Percentiles rank a stretch among this genome's conserved stretches.
Conservation (phyloP, 169 alveolate species). For the Toxoplasma gondii region DNA sequence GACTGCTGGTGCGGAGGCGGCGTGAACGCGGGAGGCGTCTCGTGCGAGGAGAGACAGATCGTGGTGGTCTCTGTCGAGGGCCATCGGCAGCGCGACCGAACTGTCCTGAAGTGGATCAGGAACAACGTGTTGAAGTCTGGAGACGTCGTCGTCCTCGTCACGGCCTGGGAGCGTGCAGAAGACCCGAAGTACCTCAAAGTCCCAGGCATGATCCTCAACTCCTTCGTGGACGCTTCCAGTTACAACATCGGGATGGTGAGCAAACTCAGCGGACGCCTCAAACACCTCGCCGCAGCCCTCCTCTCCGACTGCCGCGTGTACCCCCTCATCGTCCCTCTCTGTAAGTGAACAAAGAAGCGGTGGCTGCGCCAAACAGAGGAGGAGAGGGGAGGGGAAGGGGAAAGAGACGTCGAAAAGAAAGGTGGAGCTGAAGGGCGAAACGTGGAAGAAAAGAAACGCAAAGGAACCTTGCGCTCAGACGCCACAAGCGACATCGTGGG, state of each 20-base stretch:
- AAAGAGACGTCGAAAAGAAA: too few relatives aligned
- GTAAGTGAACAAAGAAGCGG: background rate
- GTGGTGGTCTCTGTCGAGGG: conserved; percentile 11
- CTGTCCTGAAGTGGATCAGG: conserved; percentile 39
- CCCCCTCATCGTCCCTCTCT: conserved; percentile 9
- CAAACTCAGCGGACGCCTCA: background rate
- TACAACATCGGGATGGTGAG: background rate
- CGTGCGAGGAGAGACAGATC: background rate
- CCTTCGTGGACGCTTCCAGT: background rate
- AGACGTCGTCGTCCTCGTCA: conserved; percentile 47
- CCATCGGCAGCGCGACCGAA: conserved; percentile 7
- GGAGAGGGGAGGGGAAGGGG: too few relatives aligned
- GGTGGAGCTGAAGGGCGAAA: too few relatives aligned
- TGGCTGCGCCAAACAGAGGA: background rate
- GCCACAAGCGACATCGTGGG: too few relatives aligned
- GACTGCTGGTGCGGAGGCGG: background rate
- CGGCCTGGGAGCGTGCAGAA: conserved; percentile 45
- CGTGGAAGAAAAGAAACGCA: background rate
- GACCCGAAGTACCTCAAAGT: conserved; percentile 38
- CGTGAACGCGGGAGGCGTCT: background rate
- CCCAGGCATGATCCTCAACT: conserved; percentile 32
- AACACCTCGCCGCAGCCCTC: background rate
- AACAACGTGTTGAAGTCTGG: conserved; percentile 8
- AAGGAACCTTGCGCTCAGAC: too few relatives aligned
- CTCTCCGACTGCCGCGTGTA: conserved; percentile 39